A percentile compares a stretch with the other conserved stretches of the same genome.
phyloP scores from a whole-genome alignment of 495 filamentous ascomycete genomes.

The Penicillium crystallinum region DNA sequence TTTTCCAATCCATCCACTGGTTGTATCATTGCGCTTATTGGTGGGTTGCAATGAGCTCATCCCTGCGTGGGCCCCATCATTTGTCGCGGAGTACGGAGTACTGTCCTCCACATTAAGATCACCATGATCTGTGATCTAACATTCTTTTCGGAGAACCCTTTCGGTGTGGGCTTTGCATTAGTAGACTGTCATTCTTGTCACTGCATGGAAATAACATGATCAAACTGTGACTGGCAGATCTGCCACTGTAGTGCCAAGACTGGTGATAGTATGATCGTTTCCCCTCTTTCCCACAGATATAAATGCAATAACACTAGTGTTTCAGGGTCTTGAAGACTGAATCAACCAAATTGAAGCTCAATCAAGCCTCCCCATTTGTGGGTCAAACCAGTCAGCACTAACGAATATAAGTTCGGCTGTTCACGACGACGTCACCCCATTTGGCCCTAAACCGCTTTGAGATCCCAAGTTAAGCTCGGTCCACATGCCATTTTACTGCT shows the following conservation, averaged over 20 bases:
- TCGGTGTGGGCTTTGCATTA: neutral
- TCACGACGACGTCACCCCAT: slow-evolving; percentile 23
- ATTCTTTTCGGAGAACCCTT: neutral
- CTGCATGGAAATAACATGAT: neutral
- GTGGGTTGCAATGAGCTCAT: slow-evolving; percentile 2
- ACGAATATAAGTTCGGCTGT: neutral
- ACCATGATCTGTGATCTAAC: neutral
- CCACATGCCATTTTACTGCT: slow-evolving; percentile 19
- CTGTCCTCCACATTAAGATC: slow-evolving; percentile 9
- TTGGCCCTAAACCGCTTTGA: slow-evolving; percentile 24
- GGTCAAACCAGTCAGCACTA: neutral
- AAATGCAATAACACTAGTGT: neutral
- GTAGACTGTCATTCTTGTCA: neutral
- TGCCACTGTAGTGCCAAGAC: neutral
- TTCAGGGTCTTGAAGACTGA: neutral
- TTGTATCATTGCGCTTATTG: neutral
- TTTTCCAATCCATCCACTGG: neutral
- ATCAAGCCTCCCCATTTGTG: neutral
- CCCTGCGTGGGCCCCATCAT: neutral
- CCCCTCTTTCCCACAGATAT: neutral
- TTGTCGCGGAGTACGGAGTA: slow-evolving; percentile 6
- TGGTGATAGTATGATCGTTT: neutral
- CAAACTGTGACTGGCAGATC: neutral
- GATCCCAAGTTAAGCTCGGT: slow-evolving; percentile 19
- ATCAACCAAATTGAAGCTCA: neutral